Percentiles rank a stretch among this genome's conserved stretches.
phyloP scores from a whole-genome alignment of 176 grass and related monocot species.

The Sorghum bicolor region Sorghum_bicolor_NCBIv3 NC_012872.2:71062001-71062500 shows the following conservation, averaged over 20 bases:
- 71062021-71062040: not conserved
- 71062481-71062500: not conserved
- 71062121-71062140: not conserved
- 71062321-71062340: not conserved
- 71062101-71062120: not conserved
- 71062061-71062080: not conserved
- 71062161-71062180: constrained; percentile 22
- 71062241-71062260: constrained; percentile 1
- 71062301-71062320: not conserved
- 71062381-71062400: not conserved
- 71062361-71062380: constrained; percentile 20
- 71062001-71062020: constrained; percentile 11
- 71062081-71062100: not conserved
- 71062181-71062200: constrained; percentile 15
- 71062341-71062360: not conserved
- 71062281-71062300: not conserved
- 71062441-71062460: not conserved
- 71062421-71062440: not conserved
- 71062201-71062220: constrained; percentile 6
- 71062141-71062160: constrained; percentile 3
- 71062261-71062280: not conserved
- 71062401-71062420: not conserved
- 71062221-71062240: not conserved
- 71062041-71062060: not conserved
- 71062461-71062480: not conserved